These are phyloP conservation scores for Tephrocybe rancida DNA, from an alignment of 768 basidiomycete genomes.

Conservation along the genomic window DNA sequence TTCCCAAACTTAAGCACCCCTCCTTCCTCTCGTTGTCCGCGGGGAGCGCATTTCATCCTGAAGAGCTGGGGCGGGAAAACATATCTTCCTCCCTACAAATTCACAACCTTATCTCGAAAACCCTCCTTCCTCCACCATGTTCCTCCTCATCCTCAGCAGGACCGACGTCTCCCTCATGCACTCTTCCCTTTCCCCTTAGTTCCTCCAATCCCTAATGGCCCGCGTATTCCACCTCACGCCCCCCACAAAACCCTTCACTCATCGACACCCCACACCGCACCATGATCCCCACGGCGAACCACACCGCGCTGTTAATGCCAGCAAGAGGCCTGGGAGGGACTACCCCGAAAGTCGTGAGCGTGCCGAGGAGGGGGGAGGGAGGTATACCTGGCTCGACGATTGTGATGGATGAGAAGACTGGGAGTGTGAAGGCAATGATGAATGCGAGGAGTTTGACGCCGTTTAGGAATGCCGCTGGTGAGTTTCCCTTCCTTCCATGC, in stretches of 20 bases:
- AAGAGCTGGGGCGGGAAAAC: too few relatives aligned
- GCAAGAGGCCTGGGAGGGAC: constrained; percentile 56
- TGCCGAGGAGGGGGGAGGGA: constrained; percentile 51
- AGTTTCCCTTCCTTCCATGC: not conserved
- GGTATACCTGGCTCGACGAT: constrained; percentile 81
- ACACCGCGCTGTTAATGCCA: constrained; percentile 85
- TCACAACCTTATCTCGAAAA: too few relatives aligned
- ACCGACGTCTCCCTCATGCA: constrained; percentile 44
- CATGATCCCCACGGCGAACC: constrained; percentile 49
- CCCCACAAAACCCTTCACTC: constrained; percentile 11
- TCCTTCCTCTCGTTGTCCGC: too few relatives aligned
- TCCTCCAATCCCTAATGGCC: constrained; percentile 59
- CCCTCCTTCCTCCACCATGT: too few relatives aligned
- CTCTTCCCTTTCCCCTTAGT: too few relatives aligned
- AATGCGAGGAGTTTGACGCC: constrained; percentile 82
- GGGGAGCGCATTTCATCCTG: too few relatives aligned
- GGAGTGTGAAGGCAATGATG: constrained; percentile 71
- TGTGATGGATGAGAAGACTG: constrained; percentile 71
- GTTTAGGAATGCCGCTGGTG: constrained; percentile 81
- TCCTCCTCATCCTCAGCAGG: constrained; percentile 60
- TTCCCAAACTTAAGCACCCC: too few relatives aligned
- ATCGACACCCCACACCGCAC: constrained; percentile 61
- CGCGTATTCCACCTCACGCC: constrained; percentile 56
- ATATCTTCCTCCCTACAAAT: too few relatives aligned
- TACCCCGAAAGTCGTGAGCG: constrained; percentile 79